Evolutionary conservation across 441 rosid genomes (phyloP).

Genomic region (Adansonia madagascariensis): DNA sequence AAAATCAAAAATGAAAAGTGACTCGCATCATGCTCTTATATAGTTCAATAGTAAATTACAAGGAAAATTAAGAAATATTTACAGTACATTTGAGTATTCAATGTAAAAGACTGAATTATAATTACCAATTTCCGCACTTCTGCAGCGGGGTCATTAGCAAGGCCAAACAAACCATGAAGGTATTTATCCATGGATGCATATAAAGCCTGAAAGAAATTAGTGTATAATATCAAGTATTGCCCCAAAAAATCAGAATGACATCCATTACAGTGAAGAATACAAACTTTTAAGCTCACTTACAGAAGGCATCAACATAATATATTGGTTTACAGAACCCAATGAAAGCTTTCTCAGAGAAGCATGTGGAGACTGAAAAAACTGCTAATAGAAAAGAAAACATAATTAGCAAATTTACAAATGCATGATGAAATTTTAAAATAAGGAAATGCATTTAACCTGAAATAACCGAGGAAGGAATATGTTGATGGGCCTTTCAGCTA

Average conservation of each 20-base stretch:
- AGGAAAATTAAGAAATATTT: conserved; percentile 16
- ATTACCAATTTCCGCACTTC: conserved; percentile 93
- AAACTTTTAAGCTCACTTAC: conserved; percentile 53
- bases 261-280: conserved; percentile 13
- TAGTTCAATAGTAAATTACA: not conserved
- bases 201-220: conserved; percentile 61
- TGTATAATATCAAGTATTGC: conserved; percentile 18
- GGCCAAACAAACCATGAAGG: conserved; percentile 91
- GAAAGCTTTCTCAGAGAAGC: conserved; percentile 81
- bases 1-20: conserved; percentile 7
- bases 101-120: not conserved
- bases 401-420: conserved; percentile 12
- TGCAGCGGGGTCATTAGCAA: conserved; percentile 77
- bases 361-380: conserved; percentile 98
- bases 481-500: conserved; percentile 84
- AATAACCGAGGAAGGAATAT: conserved; percentile 81
- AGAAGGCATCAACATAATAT: conserved; percentile 92
- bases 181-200: conserved; percentile 80
- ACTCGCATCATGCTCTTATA: not conserved
- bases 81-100: not conserved
- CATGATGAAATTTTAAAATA: conserved; percentile 1
- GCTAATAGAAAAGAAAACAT: conserved; percentile 37
- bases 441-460: conserved; percentile 55
- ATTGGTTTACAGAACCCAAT: conserved; percentile 87
- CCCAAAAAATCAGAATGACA: conserved; percentile 24